These are phyloP conservation scores for Viola pubescens DNA, from an alignment of 441 rosid genomes.

Conservation along the genomic window DNA sequence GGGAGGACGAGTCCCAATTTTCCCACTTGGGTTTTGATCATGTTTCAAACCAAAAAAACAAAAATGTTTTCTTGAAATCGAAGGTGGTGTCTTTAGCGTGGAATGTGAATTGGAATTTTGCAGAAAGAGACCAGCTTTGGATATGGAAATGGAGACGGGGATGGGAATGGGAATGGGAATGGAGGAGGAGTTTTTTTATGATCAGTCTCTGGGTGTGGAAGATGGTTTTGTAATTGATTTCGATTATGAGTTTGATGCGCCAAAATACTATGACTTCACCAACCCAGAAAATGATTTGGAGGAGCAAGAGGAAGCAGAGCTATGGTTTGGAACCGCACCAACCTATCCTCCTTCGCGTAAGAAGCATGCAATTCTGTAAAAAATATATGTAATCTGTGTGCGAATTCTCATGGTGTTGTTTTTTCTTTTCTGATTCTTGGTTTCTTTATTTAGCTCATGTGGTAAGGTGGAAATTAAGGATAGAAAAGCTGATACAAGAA, in stretches of 20 bases:
- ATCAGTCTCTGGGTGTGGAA: not conserved
- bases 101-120: not conserved
- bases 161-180: constrained; percentile 12
- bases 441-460: constrained; percentile 39
- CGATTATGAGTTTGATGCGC: constrained; percentile 84
- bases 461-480: constrained; percentile 25
- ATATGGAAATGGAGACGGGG: constrained; percentile 37
- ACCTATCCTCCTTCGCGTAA: constrained; percentile 74
- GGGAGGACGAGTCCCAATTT: not conserved
- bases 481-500: constrained; percentile 19
- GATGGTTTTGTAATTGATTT: constrained; percentile 43
- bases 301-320: constrained; percentile 42
- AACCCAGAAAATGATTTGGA: constrained; percentile 47
- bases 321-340: constrained; percentile 66
- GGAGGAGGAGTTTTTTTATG: constrained; percentile 30
- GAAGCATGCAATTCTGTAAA: constrained; percentile 8
- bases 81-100: not conserved
- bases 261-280: constrained; percentile 59
- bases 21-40: not conserved
- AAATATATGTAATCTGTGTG: too few relatives aligned
- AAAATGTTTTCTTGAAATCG: not conserved
- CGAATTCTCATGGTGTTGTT: not conserved
- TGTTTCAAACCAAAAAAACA: not conserved
- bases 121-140: not conserved
- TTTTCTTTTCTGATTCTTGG: constrained; percentile 8